These are phyloP conservation scores for Aspergillus sp. DNA, from an alignment of 2,329 filamentous ascomycete species.

Conservation along the genomic window DNA sequence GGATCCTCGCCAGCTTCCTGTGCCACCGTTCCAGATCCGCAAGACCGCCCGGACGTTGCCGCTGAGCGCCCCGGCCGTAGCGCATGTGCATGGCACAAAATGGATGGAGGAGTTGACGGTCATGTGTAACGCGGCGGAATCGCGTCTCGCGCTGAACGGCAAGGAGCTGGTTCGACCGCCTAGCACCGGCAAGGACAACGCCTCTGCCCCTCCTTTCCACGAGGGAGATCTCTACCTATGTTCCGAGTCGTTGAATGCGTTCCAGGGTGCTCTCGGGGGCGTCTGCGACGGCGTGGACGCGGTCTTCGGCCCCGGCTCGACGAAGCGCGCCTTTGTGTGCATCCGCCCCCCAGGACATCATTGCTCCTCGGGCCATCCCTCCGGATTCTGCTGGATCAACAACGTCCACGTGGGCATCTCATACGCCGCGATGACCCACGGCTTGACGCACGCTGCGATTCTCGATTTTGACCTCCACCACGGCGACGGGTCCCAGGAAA, in stretches of 20 bases:
- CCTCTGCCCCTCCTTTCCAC: slow-evolving; percentile 63
- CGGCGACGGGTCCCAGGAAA: slow-evolving; percentile 91
- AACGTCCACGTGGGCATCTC: slow-evolving; percentile 97
- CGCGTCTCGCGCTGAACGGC: slow-evolving; percentile 71
- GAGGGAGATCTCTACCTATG: slow-evolving; percentile 91
- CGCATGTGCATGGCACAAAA: slow-evolving; percentile 82
- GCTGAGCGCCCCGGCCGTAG: slow-evolving; percentile 73
- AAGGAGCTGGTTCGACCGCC: slow-evolving; percentile 72
- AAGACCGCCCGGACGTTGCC: slow-evolving; percentile 73
- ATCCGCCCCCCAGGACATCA: slow-evolving; percentile 94
- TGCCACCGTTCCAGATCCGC: slow-evolving; percentile 77
- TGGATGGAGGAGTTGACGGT: slow-evolving; percentile 91
- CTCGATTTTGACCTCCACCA: slow-evolving; percentile 91
- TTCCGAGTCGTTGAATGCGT: slow-evolving; percentile 77
- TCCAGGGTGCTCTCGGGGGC: slow-evolving; percentile 88
- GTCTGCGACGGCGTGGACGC: slow-evolving; percentile 90
- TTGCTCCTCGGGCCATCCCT: slow-evolving; percentile 84
- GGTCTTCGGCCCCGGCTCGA: slow-evolving; percentile 66
- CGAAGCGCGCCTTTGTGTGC: slow-evolving; percentile 81
- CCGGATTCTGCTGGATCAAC: slow-evolving; percentile 98
- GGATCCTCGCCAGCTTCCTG: slow-evolving; percentile 54
- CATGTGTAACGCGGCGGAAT: slow-evolving; percentile 80
- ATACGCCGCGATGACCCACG: slow-evolving; percentile 79
- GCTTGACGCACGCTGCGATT: slow-evolving; percentile 89
- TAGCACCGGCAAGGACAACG: slow-evolving; percentile 39